Base-by-base conservation (phyloP, 2,329 filamentous ascomycete species). In the Sporothrix schenckii region DNA sequence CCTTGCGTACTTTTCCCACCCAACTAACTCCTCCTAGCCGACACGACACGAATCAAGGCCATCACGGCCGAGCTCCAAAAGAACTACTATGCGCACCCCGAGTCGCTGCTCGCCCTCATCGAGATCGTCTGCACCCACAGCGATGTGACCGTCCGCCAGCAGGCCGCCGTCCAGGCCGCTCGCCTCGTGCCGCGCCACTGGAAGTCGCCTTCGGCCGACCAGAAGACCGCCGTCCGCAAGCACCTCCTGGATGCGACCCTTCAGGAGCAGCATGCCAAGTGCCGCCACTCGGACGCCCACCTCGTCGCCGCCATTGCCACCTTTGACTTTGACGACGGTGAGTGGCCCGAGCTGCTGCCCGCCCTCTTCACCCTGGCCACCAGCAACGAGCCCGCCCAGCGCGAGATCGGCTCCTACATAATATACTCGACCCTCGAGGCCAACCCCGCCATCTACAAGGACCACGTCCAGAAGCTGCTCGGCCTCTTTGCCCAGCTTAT, bases 381-480 rank as follows among this genome's bases (percentile, higher is more conserved):
- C 75, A 94, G 89, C 78, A 83, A 86, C 72, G 89, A 90, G 72
- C 89, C 92, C 67, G 85, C 89, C 72, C 92, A 97, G 80, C 91
- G 95, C 75, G 93, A 97, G 79, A 92, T 97, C 53, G 93, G 92
- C 74, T 91, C 94, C 74, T 98, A 95, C 83, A 93, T 98, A 76
- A 89, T 98, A 74, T 97, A 90, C 83, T 94, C 93, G 73, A 89
- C 97, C 61, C 85, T 98, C 13, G 95, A 99, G 83, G 91, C 91
- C 69, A 90, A 96, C 75, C 93, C 93, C 24, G 90, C 93, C 75
- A 87, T 90, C 75, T 97, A 97, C 81, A 88, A 89, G 76, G 91
- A 94, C 77, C 92, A 95, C 81, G 88, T 93, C 76, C 81, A 86
- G 71, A 89, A 92, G 78, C 88, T 98, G 72, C 92, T 98, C 77